Base-by-base conservation (phyloP, 495 filamentous ascomycete species). In the Bacidia rubella region DNA sequence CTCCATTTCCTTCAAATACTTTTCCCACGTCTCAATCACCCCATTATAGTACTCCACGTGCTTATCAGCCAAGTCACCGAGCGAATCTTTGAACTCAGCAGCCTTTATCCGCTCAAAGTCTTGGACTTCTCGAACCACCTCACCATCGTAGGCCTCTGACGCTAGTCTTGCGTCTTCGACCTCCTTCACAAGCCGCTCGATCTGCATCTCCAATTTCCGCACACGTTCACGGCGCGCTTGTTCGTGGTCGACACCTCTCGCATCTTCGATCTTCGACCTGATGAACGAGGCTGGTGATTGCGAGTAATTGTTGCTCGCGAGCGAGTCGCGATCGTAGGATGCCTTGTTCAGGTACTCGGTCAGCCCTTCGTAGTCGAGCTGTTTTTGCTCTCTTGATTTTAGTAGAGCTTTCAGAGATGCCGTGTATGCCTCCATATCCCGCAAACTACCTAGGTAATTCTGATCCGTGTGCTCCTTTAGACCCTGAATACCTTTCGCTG, bases 91-190 rank as follows among this genome's bases (percentile, higher is more conserved):
- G 66, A 98, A 90, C 72, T 98, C 92, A 49, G 84, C 74, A 24
- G 84, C 79, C 69, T 98, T 98, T 75, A 97, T 95, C 41, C 89
- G 78, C 70, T 97, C 92, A 64, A 98, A 98, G 64, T 94, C 90
- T 12, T 73, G 79, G 1, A 95, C 86, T 70, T 98, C 92, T 47
- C 82, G 82, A 7, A 96, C 81, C 21, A 95, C 89, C 68, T 96
- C 87, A 59, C 95, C 88, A 65, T 93, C 92, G 57, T 97, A 97
- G 60, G 79, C 80, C 61, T 96, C 87, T 1, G 80, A 84, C 11
- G 80, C 81, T 54, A 78, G 82, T 66, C 85, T 86, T 27, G 93
- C 87, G 2, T 79, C 76, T 62, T 97, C 92, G 1, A 92, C 88
- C 63, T 90, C 93, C 15, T 79, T 72, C 25, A 87, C 93, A 41